phyloP scores from a whole-genome alignment of 2,329 filamentous ascomycete species.

The Pseudogymnoascus sp. region DNA sequence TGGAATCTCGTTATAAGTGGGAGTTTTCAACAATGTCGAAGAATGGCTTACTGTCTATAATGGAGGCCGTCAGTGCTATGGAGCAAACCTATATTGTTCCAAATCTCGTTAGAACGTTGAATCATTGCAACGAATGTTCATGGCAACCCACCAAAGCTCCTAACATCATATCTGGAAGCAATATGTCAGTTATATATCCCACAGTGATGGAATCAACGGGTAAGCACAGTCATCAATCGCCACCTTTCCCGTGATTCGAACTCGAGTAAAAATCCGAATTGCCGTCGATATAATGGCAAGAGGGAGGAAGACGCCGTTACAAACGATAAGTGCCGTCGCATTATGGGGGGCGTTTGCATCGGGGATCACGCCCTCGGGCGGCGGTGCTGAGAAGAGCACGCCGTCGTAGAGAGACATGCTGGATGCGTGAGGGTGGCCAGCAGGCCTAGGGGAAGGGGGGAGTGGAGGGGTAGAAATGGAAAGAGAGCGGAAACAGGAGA shows the following conservation, averaged over 20 bases:
- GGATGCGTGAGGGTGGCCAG: neutral
- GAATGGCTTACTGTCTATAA: constrained; percentile 15
- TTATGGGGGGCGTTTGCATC: constrained; percentile 12
- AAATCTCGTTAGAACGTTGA: neutral
- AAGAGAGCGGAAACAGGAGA: neutral
- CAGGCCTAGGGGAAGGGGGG: no score
- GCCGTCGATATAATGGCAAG: constrained; percentile 12
- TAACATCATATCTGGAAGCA: constrained; percentile 15
- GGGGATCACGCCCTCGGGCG: constrained; percentile 15
- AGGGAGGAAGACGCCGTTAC: constrained; percentile 17
- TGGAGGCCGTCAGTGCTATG: constrained; percentile 11
- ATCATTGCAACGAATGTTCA: neutral
- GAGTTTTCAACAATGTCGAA: neutral
- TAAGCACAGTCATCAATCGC: constrained; percentile 19
- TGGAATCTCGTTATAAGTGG: constrained; percentile 7
- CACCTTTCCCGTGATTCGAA: constrained; percentile 14
- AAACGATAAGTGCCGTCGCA: constrained; percentile 12
- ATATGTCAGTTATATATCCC: neutral
- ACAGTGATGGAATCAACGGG: neutral
- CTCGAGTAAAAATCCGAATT: constrained; percentile 18
- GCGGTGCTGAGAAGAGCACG: constrained; percentile 15
- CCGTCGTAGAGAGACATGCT: constrained; percentile 19
- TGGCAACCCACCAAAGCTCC: constrained; percentile 2
- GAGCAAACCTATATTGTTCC: neutral
- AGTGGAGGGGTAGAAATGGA: neutral